Evolutionary conservation across 208 protist genomes (phyloP), one percentile per base, ranked within the genome.

Genomic region (Acanthamoeba healyi): DNA sequence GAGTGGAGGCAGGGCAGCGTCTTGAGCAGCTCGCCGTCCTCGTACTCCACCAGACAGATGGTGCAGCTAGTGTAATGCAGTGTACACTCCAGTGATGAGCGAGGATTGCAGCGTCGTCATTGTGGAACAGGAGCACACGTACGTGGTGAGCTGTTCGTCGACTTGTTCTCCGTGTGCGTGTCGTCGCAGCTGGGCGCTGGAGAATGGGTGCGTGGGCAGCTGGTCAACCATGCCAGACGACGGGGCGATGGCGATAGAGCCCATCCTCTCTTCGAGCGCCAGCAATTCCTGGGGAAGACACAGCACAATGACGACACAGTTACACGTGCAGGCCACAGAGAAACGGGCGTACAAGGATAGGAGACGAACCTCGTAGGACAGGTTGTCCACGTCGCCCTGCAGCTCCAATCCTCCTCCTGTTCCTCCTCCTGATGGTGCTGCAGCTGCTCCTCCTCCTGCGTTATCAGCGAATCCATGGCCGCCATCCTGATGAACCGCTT

Each of bases 11-110:
- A 92, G 10, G 86, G 86, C 51, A 92, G 38, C 56, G 58, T 72
- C 22, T 38, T 26, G 29, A 92, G 56, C 54, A 38, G 24, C n/a
- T 92, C 86, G 10, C 58, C 86, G 26, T 92, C 56, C 86, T 92
- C 86, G 42, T 74, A 92, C 36, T 92, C 86, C 22, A 51, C 36
- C 61, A 92, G 38, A 36, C 86, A 92, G 49, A 92, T 92, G 7
- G 61, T 92, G 14, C 86, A 92, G 56, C 49, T 92, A 29, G 2
- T 6, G 3, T 0, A 14, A 61, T 24, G 70, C 4, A 5, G 19
- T 26, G 65, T 42, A 32, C 12, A 34, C 15, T 1, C 26, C 17
- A 77, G 42, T 9, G 24, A 70, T 74, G n/a, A 4, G 2, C 10
- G 65, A 49, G 4, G 44, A 54, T 54, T 0, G 12, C 5, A 3